Base-by-base conservation (phyloP, 2,329 filamentous ascomycete genomes). In the Catunica adiposa region DNA sequence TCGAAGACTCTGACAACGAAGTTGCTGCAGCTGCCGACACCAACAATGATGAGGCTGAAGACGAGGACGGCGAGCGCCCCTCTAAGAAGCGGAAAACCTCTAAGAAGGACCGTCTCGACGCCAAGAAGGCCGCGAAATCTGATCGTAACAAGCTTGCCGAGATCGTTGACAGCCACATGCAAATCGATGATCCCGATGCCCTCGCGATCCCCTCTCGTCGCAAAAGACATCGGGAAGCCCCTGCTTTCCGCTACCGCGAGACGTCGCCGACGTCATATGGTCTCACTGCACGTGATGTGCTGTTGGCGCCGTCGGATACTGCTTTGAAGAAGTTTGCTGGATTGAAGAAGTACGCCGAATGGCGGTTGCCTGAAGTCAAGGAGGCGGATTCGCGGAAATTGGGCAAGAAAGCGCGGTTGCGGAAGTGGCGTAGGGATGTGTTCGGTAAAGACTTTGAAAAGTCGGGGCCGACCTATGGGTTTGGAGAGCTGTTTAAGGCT, bases 261-360 rank as follows among this genome's bases (percentile, higher is more conserved):
- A 95, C 90, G 1, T 94, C 87, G 0, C 90, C 92, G 1, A 83
- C 84, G 56, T 80, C 84, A 11, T 98, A 94, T 66, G 92, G 92
- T 58, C 80, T 98, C 64, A 94, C 87, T 0, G 75, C 89, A 1
- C 79, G 83, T 59, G 92, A 98, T 68, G 97, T 98, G 62, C 78
- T 98, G 34, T 76, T 83, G 66, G 88, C 94, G 61, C 87, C 89
- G 0, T 84, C 84, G 47, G 92, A 98, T 70, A 73, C 80, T 50
- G 81, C 83, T 55, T 79, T 98, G 61, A 98, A 98, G 68, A 77
- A 89, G 61, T 98, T 84, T 65, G 90, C 84, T 3, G 90, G 92
- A 5, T 73, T 98, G 64, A 98, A 98, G 77, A 97, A 96, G 71
- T 78, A 96, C 58, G 89, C 90, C 3, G 76, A 86, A 3, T 98